These are phyloP conservation scores for Chlorella sp. DNA, from an alignment of 139 green algal species.

Conservation along the genomic window DNA sequence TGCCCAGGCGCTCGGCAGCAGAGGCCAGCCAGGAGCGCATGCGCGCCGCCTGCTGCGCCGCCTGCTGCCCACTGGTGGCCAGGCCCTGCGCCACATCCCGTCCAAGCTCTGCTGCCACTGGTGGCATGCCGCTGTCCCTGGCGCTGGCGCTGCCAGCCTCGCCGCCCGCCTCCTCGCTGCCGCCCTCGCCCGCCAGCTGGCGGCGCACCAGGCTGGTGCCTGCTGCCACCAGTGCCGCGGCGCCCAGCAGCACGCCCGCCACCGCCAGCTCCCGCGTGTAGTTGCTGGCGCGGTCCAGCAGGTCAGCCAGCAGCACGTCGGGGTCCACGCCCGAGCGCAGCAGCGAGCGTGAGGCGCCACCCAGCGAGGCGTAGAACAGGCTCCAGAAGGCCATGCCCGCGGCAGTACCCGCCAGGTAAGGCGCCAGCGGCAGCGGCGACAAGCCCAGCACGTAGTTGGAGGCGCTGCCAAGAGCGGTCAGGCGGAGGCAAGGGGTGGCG, in stretches of 20 bases:
- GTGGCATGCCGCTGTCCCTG: neutral
- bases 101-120: neutral
- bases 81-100: neutral
- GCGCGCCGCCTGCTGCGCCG: neutral
- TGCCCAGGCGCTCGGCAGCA: too few species aligned
- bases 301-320: conserved; percentile 59
- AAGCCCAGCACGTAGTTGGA: conserved; percentile 89
- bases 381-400: conserved; percentile 79
- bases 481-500: neutral
- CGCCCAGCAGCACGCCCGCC: conserved; percentile 33
- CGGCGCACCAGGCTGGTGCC: neutral
- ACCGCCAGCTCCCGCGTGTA: conserved; percentile 56
- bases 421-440: conserved; percentile 71
- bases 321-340: conserved; percentile 18
- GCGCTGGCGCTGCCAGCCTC: neutral
- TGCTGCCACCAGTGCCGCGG: conserved; percentile 25
- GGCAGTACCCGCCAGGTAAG: conserved; percentile 76
- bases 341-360: conserved; percentile 61
- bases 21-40: neutral
- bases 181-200: neutral
- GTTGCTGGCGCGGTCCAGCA: conserved; percentile 48
- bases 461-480: conserved; percentile 52
- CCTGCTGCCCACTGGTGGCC: neutral
- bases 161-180: neutral
- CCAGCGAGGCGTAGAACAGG: conserved; percentile 79